phyloP scores from a whole-genome alignment of 2,329 filamentous ascomycete species.

The Xylaria sp. region DNA sequence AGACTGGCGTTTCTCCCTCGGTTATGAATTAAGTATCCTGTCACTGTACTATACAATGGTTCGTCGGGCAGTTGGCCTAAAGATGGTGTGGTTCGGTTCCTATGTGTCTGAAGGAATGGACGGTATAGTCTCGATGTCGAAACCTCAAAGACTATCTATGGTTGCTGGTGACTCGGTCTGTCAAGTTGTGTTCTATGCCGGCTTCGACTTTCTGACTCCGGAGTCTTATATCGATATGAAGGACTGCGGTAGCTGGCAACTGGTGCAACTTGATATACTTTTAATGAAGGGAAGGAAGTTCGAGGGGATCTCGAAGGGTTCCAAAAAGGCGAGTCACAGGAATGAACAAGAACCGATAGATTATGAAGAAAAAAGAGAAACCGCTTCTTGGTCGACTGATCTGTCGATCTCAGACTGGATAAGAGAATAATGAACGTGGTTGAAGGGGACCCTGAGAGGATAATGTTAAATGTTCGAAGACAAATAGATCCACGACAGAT shows the following conservation, averaged over 20 bases:
- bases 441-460: conserved; percentile 38
- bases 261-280: conserved; percentile 34
- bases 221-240: conserved; percentile 31
- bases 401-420: conserved; percentile 40
- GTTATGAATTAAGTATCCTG: conserved; percentile 39
- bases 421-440: conserved; percentile 37
- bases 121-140: conserved; percentile 32
- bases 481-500: conserved; percentile 48
- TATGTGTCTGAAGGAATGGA: conserved; percentile 37
- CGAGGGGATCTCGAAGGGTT: conserved; percentile 35
- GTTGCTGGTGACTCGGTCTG: conserved; percentile 32
- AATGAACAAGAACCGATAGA: conserved; percentile 40
- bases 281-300: conserved; percentile 40
- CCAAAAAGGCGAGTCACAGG: conserved; percentile 38
- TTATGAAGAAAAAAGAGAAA: conserved; percentile 40
- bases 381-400: conserved; percentile 37
- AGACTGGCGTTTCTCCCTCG: conserved; percentile 18
- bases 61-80: conserved; percentile 40
- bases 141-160: conserved; percentile 34
- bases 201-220: conserved; percentile 24
- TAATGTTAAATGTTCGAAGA: conserved; percentile 39
- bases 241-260: conserved; percentile 21
- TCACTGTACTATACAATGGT: conserved; percentile 37
- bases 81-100: conserved; percentile 41
- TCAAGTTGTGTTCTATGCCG: conserved; percentile 37